Evolutionary conservation across 2,329 filamentous ascomycete species (phyloP), one percentile per base, ranked within the genome.

Genomic region (Xylaria sp.): DNA sequence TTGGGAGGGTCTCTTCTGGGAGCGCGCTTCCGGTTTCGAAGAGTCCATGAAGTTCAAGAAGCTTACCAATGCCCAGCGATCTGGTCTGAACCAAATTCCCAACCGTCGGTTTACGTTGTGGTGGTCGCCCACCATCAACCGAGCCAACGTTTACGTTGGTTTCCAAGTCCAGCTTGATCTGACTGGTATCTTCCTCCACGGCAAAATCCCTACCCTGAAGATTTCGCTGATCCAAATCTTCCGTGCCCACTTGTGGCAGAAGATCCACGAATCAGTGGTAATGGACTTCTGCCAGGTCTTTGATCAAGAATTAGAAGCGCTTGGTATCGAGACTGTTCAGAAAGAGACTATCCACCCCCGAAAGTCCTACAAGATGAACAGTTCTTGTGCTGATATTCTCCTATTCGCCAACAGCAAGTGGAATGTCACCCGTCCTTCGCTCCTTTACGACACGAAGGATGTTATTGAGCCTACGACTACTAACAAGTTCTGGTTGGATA

Each of bases 351-450:
- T 99, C 61, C 94, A 99, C 79, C 94, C 94, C 55, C 85, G 94
- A 84, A 99, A 99, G 78, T 97, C 92, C 3, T 99, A 99, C 85
- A 99, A 99, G 85, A 99, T 99, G 94, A 99, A 99, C 81, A 97
- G 92, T 70, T 97, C 93, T 59, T 97, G 94, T 70, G 94, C 95
- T 3, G 94, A 99, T 74, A 97, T 99, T 64, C 82, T 97, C 57
- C 83, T 99, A 8, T 99, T 99, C 71, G 93, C 94, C 44, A 96
- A 90, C 65, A 94, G 97, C 79, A 99, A 97, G 75, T 99, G 95
- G 95, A 97, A 96, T 64, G 92, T 99, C 55, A 97, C 92, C 0
- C 83, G 91, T 2, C 95, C 94, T 1, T 97, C 93, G 2, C 84
- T 96, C 68, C 79, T 99, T 2, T 96, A 95, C 72, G 94, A 99